phyloP scores from a whole-genome alignment of 148 eudicot species.

The Rheum nobile region DNA sequence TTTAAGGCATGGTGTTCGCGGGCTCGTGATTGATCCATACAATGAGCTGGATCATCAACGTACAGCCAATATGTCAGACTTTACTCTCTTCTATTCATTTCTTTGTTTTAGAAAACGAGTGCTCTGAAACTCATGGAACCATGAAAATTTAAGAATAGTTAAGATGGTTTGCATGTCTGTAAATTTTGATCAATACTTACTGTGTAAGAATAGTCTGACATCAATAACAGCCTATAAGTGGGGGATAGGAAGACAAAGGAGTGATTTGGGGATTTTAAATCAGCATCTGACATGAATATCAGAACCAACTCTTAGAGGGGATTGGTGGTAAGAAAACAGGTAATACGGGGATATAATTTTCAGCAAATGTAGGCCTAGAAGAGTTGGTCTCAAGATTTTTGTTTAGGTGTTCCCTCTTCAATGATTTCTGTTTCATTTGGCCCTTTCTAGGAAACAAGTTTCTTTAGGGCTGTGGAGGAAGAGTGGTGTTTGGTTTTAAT shows the following conservation, averaged over 20 bases:
- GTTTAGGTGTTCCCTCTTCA: background rate
- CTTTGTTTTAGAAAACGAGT: background rate
- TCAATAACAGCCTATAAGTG: background rate
- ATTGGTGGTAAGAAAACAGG: background rate
- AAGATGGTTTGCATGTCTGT: too few species aligned
- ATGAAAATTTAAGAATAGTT: too few species aligned
- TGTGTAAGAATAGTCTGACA: background rate
- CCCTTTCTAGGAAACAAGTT: background rate
- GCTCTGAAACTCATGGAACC: background rate
- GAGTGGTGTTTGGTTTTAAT: background rate
- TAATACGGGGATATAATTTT: background rate
- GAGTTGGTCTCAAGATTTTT: too few species aligned
- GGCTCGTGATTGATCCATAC: conserved; percentile 96
- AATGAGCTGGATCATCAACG: conserved; percentile 99
- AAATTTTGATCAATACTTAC: background rate
- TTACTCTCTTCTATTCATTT: background rate
- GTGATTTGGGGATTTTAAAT: background rate
- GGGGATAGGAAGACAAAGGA: background rate
- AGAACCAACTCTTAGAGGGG: background rate
- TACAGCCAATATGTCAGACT: conserved; percentile 42
- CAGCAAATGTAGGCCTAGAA: background rate
- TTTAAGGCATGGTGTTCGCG: conserved; percentile 83
- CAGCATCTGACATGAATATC: background rate
- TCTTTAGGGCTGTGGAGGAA: background rate
- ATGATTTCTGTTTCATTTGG: background rate